Percentiles rank a stretch among this genome's conserved stretches.
phyloP scores from a whole-genome alignment of 2,329 filamentous ascomycete species.

The Alternaria brassicae region DNA sequence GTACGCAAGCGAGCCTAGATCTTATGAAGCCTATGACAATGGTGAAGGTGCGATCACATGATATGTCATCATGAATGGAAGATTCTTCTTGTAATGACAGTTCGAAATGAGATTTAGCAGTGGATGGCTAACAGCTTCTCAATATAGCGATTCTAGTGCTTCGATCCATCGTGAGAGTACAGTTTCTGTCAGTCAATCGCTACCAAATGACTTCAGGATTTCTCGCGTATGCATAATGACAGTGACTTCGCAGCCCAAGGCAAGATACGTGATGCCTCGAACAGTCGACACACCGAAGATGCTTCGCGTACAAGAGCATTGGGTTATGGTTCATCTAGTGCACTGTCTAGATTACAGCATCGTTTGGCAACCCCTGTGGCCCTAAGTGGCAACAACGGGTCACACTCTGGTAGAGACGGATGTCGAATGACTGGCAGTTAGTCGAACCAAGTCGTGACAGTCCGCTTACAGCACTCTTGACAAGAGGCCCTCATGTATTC shows the following conservation, averaged over 20 bases:
- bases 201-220: neutral
- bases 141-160: neutral
- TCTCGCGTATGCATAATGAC: neutral
- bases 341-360: neutral
- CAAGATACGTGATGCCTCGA: neutral
- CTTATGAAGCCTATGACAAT: neutral
- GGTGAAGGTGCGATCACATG: neutral
- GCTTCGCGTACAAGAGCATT: neutral
- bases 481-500: neutral
- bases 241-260: neutral
- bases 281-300: neutral
- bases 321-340: neutral
- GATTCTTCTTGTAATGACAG: neutral
- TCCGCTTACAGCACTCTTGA: neutral
- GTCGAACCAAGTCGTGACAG: neutral
- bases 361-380: neutral
- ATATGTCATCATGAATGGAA: neutral
- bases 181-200: neutral
- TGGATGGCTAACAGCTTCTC: too few species aligned
- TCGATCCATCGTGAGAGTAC: neutral
- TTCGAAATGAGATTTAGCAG: neutral
- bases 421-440: neutral
- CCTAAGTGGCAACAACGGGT: neutral
- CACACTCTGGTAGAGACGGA: neutral
- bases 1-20: constrained; percentile 2